Conservation (phyloP, 1,284 basidiomycete genomes). For the Blastosporella zonata region DNA sequence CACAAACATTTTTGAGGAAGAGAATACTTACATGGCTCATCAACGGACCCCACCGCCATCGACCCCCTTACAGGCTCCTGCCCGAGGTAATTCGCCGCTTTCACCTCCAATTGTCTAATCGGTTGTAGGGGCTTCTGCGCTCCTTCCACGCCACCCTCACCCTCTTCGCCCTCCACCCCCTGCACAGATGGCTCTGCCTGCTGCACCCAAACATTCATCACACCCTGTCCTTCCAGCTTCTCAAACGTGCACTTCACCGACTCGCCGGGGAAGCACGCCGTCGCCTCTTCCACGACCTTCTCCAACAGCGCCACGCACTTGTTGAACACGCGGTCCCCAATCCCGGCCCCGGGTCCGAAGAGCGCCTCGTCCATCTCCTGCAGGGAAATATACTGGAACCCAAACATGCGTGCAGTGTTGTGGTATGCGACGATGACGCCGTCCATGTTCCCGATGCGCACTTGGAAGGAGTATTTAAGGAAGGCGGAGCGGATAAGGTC, state of each 20-base stretch:
- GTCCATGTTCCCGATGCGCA: slow-evolving; percentile 96
- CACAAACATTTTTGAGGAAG: not conserved
- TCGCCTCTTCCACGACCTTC: slow-evolving; percentile 59
- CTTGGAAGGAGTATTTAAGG: slow-evolving; percentile 92
- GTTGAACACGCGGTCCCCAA: slow-evolving; percentile 77
- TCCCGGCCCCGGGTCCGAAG: slow-evolving; percentile 56
- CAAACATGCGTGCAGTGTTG: slow-evolving; percentile 86
- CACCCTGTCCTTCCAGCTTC: slow-evolving; percentile 38
- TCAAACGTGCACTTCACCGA: slow-evolving; percentile 62
- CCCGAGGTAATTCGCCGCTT: slow-evolving; percentile 32
- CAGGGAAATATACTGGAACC: slow-evolving; percentile 91
- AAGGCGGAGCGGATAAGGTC: slow-evolving; percentile 93
- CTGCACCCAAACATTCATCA: slow-evolving; percentile 65
- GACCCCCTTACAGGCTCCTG: slow-evolving; percentile 30
- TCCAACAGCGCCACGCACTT: slow-evolving; percentile 79
- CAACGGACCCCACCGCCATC: slow-evolving; percentile 30
- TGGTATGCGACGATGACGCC: slow-evolving; percentile 96
- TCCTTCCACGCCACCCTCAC: slow-evolving; percentile 4
- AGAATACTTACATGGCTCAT: slow-evolving; percentile 38
- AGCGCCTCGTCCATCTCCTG: slow-evolving; percentile 85
- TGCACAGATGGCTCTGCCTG: slow-evolving; percentile 40
- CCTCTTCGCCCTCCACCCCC: slow-evolving; percentile 31
- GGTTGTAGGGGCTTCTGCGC: slow-evolving; percentile 13
- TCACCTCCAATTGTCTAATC: slow-evolving; percentile 37
- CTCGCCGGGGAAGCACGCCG: slow-evolving; percentile 64